Evolutionary conservation across 202 grass and related monocot genomes (phyloP), one percentile per base, ranked within the genome.

Genomic region (Hordeum pubiflorum): DNA sequence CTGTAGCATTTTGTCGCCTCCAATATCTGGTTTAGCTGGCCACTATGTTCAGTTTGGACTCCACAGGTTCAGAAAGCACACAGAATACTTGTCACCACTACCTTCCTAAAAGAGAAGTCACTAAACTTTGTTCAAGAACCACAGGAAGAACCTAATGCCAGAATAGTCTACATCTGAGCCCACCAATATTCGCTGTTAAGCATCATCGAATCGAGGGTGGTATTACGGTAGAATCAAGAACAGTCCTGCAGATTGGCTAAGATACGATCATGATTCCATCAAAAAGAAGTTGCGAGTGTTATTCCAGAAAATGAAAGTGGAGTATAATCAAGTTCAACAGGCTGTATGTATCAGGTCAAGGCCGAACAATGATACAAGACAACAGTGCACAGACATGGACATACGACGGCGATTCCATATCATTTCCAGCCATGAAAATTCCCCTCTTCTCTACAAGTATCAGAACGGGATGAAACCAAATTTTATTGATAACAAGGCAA

Each of bases 111-210:
- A 61, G 78, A 82, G 17, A 82, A 17, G 44, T 54, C 39, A 39
- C 44, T 55, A 82, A 22, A 26, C 74, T 61, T 36, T 74, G 29
- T 76, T 86, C 60, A 74, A 34, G 32, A 86, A 89, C 50, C 8
- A 69, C 17, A 13, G 40, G 54, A 86, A 82, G 74, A 89, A 82
- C 40, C 68, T 69, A 69, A 86, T 79, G 68, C 79, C 57, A 82
- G 74, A 86, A 86, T 67, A 62, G 26, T 15, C 21, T 15, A 79
- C 50, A 26, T 77, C 24, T 9, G 39, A 89, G 72, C 61, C 77
- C 82, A 89, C 64, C 37, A 82, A 66, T 44, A 63, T 31, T 72
- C 40, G 33, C 77, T 82, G n/a, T 79, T 72, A 81, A 58, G 55
- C 77, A 77, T 48, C 63, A 4, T 66, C 40, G 22, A 75, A 75